phyloP scores from a whole-genome alignment of 2,329 filamentous ascomycete genomes.

The Aspergillus amoenus region DNA sequence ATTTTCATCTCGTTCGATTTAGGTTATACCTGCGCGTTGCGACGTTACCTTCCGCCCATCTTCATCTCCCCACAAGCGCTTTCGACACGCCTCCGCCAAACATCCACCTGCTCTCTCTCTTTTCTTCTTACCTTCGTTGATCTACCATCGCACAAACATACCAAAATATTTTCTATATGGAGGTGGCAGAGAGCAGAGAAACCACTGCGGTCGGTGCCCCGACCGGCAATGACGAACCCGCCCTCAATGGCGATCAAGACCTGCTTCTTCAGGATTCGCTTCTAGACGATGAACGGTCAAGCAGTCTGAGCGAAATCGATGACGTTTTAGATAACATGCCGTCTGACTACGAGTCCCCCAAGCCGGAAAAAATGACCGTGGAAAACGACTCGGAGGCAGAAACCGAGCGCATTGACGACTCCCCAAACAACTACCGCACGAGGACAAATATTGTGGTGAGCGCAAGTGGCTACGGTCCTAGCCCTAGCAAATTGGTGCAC shows the following conservation, averaged over 20 bases:
- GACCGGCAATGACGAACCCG: conserved; percentile 32
- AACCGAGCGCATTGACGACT: conserved; percentile 87
- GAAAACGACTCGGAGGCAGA: conserved; percentile 81
- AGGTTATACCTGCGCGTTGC: conserved; percentile 18
- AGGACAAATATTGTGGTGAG: conserved; percentile 63
- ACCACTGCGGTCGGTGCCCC: conserved; percentile 34
- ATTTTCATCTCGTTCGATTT: conserved; percentile 16
- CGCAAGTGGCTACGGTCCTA: conserved; percentile 61
- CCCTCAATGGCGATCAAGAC: conserved; percentile 38
- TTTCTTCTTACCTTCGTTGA: neutral
- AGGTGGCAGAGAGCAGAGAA: conserved; percentile 40
- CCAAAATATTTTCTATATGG: conserved; percentile 30
- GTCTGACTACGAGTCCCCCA: conserved; percentile 52
- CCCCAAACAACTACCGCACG: conserved; percentile 66
- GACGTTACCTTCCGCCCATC: conserved; percentile 16
- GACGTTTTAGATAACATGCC: conserved; percentile 70
- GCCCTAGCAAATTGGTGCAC: conserved; percentile 74
- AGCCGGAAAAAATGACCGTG: conserved; percentile 57
- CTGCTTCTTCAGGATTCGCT: conserved; percentile 42
- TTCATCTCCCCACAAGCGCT: conserved; percentile 18
- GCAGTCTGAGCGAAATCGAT: conserved; percentile 89
- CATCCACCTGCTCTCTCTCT: neutral
- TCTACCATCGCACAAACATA: conserved; percentile 5
- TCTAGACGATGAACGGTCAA: conserved; percentile 72
- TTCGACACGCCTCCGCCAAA: conserved; percentile 17